Percentiles rank a stretch among this genome's conserved stretches.
phyloP scores from a whole-genome alignment of 768 basidiomycete species.

The Naganishia kalamii region DNA sequence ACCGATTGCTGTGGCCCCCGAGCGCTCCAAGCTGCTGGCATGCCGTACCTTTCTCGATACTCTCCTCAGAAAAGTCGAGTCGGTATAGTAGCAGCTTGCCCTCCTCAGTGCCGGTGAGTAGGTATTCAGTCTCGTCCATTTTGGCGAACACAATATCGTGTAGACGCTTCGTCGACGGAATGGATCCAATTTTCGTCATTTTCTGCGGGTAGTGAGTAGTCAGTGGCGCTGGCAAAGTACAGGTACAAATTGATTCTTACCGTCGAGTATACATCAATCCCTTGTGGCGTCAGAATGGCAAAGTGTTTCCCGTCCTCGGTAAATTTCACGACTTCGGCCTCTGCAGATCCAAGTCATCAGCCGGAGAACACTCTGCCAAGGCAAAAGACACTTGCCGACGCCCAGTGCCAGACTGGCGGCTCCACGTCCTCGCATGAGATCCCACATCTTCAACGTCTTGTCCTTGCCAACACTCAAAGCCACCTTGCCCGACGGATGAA shows the following conservation, averaged over 20 bases:
- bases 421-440: conserved; percentile 89
- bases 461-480: conserved; percentile 88
- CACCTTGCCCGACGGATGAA: conserved; percentile 88
- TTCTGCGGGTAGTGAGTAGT: conserved; percentile 52
- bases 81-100: conserved; percentile 68
- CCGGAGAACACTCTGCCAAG: neutral
- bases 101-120: conserved; percentile 83
- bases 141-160: conserved; percentile 75
- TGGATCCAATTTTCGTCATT: conserved; percentile 67
- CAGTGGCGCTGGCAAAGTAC: neutral
- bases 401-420: conserved; percentile 82
- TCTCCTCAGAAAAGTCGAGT: conserved; percentile 53
- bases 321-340: conserved; percentile 90
- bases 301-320: conserved; percentile 70
- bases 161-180: conserved; percentile 72
- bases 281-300: conserved; percentile 67
- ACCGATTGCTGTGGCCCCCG: conserved; percentile 87
- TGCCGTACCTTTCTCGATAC: conserved; percentile 29
- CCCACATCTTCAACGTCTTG: conserved; percentile 91
- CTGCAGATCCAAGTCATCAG: conserved; percentile 48
- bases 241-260: conserved; percentile 48
- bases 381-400: conserved; percentile 56
- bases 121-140: conserved; percentile 53
- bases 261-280: conserved; percentile 75
- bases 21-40: conserved; percentile 51